These are phyloP conservation scores for Podaxis sp. DNA, from an alignment of 768 basidiomycete genomes.

Conservation along the genomic window DNA sequence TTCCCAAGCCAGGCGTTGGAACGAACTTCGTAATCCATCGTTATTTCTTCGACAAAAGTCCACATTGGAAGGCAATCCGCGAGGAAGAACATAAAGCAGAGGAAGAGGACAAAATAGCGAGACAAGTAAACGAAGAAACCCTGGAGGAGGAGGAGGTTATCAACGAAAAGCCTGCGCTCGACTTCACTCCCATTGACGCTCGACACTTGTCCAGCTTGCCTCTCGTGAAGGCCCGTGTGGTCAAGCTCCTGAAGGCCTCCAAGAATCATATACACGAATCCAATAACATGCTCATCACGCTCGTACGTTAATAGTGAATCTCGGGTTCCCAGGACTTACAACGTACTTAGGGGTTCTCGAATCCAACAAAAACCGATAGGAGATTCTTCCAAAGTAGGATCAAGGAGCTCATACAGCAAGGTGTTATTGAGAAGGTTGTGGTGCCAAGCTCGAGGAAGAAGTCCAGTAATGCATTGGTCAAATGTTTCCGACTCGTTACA, in stretches of 20 bases:
- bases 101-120: conserved; percentile 24
- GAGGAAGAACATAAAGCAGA: conserved; percentile 63
- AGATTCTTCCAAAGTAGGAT: conserved; percentile 78
- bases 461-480: conserved; percentile 44
- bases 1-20: conserved; percentile 73
- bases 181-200: conserved; percentile 74
- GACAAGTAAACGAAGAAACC: conserved; percentile 27
- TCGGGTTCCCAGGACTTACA: neutral
- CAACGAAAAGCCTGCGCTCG: conserved; percentile 29
- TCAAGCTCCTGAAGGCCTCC: conserved; percentile 69
- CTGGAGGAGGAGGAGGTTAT: conserved; percentile 32
- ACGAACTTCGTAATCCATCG: conserved; percentile 79
- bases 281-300: conserved; percentile 71
- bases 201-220: conserved; percentile 75
- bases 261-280: conserved; percentile 70
- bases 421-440: conserved; percentile 71
- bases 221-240: conserved; percentile 66
- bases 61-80: conserved; percentile 74
- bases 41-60: conserved; percentile 76
- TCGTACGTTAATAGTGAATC: conserved; percentile 46
- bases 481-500: conserved; percentile 65
- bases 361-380: conserved; percentile 75
- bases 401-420: conserved; percentile 68
- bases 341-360: conserved; percentile 62
- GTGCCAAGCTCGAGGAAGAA: conserved; percentile 59